Base-by-base conservation (phyloP, 768 basidiomycete genomes). In the Rhizopogon roseolus region DNA sequence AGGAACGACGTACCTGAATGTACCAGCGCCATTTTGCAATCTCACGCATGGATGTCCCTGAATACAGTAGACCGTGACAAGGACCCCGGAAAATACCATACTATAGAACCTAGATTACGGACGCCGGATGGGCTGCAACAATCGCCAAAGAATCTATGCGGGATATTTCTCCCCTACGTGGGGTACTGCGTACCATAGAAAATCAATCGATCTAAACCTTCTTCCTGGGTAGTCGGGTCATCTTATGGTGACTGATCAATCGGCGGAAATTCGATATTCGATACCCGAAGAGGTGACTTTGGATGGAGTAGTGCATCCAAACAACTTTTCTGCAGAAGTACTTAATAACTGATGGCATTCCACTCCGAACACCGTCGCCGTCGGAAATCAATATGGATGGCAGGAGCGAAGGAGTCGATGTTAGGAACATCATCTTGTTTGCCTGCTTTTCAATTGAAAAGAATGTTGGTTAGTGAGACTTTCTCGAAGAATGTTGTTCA, bases 41-140 rank as follows among this genome's bases (percentile, higher is more conserved):
- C 66, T 39, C 66, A 67, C 66, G 64, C 45, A 29, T 34, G 38
- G 19, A 49, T 54, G 68, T 66, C 66, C 66, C 66, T 70, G 62
- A 52, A 19, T 6, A 5, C 38, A 27, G 17, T 11, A 22, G 41
- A n/a, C 19, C 39, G 28, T 40, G 32, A 43, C 5, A 48, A 22
- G 40, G 50, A 41, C 50, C 41, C 39, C 39, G 28, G 50, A 51
- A 8, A 43, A 43, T 34, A 22, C 13, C 41, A 44, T 44, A 9
- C 2, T 5, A 17, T 14, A n/a, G 27, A 54, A 32, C 17, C 25
- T 19, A 34, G 22, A 42, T 6, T 34, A 29, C 53, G 44, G 44
- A 32, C 28, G 6, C n/a, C 44, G 17, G 29, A 32, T 32, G 29
- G 29, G 29, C 34, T 11, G 13, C 9, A 36, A 11, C 5, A 11